Percentiles rank a stretch among this genome's conserved stretches.
Evolutionary conservation across 2,329 filamentous ascomycete species (phyloP).

Genomic region (Verticillium nubilum): DNA sequence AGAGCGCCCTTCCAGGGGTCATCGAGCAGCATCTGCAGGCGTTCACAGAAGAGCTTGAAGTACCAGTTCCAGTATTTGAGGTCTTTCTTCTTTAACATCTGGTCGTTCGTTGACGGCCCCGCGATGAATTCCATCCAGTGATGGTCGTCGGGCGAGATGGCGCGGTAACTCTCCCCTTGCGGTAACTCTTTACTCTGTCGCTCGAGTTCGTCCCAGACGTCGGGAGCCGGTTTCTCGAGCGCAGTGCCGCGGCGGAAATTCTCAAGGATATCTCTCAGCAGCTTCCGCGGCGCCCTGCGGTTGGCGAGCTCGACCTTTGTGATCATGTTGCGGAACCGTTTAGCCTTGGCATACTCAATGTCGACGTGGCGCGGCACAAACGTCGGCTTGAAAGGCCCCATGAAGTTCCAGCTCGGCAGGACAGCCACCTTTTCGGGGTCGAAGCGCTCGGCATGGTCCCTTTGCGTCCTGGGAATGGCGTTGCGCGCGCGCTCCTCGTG

Average conservation of each 20-base stretch:
- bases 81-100: constrained; percentile 16
- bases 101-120: constrained; percentile 15
- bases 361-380: constrained; percentile 18
- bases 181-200: not conserved
- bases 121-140: constrained; percentile 8
- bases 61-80: constrained; percentile 8
- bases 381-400: constrained; percentile 20
- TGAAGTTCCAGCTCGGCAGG: constrained; percentile 21
- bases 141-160: constrained; percentile 3
- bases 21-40: constrained; percentile 25
- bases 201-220: constrained; percentile 1
- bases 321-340: constrained; percentile 9
- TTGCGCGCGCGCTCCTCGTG: constrained; percentile 15
- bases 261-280: constrained; percentile 18
- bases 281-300: constrained; percentile 17
- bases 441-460: constrained; percentile 12
- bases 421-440: constrained; percentile 7
- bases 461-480: constrained; percentile 16
- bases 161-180: not conserved
- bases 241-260: constrained; percentile 11
- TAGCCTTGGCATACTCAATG: constrained; percentile 19
- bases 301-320: constrained; percentile 17
- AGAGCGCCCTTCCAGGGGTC: constrained; percentile 18
- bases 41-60: constrained; percentile 24
- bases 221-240: constrained; percentile 14